Conservation (phyloP, 2,329 filamentous ascomycete species). For the Lasiodiplodia theobromae region DNA sequence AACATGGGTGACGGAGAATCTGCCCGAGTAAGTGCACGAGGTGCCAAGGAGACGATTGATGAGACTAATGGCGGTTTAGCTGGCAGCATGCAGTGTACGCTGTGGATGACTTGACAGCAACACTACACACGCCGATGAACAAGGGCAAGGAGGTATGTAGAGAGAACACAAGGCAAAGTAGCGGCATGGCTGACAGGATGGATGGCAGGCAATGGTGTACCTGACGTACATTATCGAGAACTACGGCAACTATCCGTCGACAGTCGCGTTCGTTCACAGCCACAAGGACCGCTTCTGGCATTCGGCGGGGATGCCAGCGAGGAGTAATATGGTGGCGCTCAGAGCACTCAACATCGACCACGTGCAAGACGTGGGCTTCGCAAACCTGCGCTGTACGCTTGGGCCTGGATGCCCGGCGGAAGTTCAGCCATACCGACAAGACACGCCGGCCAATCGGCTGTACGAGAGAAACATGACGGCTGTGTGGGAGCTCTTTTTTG, state of each 20-base stretch:
- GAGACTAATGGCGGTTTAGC: neutral
- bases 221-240: conserved; percentile 38
- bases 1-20: conserved; percentile 32
- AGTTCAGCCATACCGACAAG: conserved; percentile 42
- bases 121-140: conserved; percentile 34
- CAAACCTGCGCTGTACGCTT: conserved; percentile 49
- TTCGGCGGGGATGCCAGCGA: conserved; percentile 27
- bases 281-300: conserved; percentile 32
- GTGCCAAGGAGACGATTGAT: too few species aligned
- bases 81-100: conserved; percentile 32
- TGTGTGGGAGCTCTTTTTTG: conserved; percentile 35
- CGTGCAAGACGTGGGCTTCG: conserved; percentile 49
- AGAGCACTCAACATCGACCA: conserved; percentile 44
- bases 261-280: conserved; percentile 36
- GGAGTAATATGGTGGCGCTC: conserved; percentile 29
- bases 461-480: conserved; percentile 33
- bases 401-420: conserved; percentile 49
- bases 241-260: conserved; percentile 35
- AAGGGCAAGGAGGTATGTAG: conserved; percentile 34
- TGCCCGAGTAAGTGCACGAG: conserved; percentile 23
- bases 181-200: neutral
- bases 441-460: conserved; percentile 32
- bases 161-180: neutral
- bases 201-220: conserved; percentile 34
- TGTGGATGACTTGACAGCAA: conserved; percentile 30